Evolutionary conservation across 1,284 basidiomycete genomes (phyloP), one percentile per base, ranked within the genome.

Genomic region (Leccinum fuscescens): DNA sequence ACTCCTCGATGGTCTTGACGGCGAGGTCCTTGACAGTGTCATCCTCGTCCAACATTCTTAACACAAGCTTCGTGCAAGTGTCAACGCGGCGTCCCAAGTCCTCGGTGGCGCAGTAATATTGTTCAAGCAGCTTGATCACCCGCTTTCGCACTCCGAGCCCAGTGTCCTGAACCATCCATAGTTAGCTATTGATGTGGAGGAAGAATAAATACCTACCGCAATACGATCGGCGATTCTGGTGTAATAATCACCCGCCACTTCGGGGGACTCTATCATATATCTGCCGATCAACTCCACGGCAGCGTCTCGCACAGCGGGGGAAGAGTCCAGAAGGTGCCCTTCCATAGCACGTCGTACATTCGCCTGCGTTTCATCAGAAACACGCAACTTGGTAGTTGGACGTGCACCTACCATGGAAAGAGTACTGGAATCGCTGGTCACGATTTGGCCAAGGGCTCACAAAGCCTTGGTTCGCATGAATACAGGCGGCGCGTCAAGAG

Each of bases 241-340:
- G 69, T 95, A 95, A 76, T 98, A 97, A 64, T 92, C 85, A 3
- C 85, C 83, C 0, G 93, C 92, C 27, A 97, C 86, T 60, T 89
- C 86, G 0, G 93, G 92, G 3, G 90, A 88, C 60, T 93, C 89
- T 27, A 96, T 85, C 76, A 98, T 88, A 70, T 98, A 97, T 76
- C 94, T 96, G 29, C 96, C 95, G 61, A 99, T 92, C 54, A 99
- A 79, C 64, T 97, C 95, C 7, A 99, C 92, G 5, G 96, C 94
- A 5, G 94, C 93, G 74, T 99, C 97, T 37, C 96, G 89, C 17
- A 99, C 97, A 27, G 91, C 90, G 1, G 96, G 89, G 0, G 96
- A 98, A 59, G 84, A 89, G 69, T 99, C 96, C 3, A 91, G 79
- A 17, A 99, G 82, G 69, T 96, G 92, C 22, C 86, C 86, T 74